Evolutionary conservation across 2,329 filamentous ascomycete genomes (phyloP).

Genomic region (Aspergillus chevalieri): DNA sequence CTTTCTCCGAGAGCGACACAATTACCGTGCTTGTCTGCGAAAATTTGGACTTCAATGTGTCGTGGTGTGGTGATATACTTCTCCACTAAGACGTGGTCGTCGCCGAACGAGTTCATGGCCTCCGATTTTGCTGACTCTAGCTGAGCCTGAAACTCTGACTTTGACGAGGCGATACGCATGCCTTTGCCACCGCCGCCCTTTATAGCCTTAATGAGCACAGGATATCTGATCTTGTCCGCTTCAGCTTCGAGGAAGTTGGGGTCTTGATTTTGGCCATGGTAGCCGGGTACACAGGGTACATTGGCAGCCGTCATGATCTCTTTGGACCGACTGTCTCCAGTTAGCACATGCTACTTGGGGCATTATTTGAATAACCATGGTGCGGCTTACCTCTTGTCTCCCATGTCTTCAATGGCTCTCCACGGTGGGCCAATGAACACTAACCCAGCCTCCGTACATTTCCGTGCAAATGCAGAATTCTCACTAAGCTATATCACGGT

Average conservation of each 20-base stretch:
- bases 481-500: conserved; percentile 59
- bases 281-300: conserved; percentile 92
- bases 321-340: conserved; percentile 61
- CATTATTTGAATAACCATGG: neutral
- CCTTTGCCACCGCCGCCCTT: conserved; percentile 64
- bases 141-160: conserved; percentile 55
- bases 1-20: conserved; percentile 59
- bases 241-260: conserved; percentile 56
- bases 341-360: conserved; percentile 4
- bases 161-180: conserved; percentile 57
- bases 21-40: conserved; percentile 60
- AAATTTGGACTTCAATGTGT: conserved; percentile 63
- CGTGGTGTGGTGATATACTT: conserved; percentile 63
- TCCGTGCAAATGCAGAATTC: conserved; percentile 82
- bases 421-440: conserved; percentile 89
- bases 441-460: conserved; percentile 82
- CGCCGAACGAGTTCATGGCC: conserved; percentile 58
- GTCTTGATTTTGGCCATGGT: conserved; percentile 81
- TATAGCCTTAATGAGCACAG: conserved; percentile 60
- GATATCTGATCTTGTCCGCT: conserved; percentile 65
- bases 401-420: conserved; percentile 74
- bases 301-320: conserved; percentile 95
- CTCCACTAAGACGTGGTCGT: conserved; percentile 62
- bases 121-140: conserved; percentile 60
- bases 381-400: conserved; percentile 68